A percentile compares a stretch with the other conserved stretches of the same genome.
Evolutionary conservation across 176 grass and related monocot species (phyloP).

Genomic region (Coix lacrymajobi): DNA sequence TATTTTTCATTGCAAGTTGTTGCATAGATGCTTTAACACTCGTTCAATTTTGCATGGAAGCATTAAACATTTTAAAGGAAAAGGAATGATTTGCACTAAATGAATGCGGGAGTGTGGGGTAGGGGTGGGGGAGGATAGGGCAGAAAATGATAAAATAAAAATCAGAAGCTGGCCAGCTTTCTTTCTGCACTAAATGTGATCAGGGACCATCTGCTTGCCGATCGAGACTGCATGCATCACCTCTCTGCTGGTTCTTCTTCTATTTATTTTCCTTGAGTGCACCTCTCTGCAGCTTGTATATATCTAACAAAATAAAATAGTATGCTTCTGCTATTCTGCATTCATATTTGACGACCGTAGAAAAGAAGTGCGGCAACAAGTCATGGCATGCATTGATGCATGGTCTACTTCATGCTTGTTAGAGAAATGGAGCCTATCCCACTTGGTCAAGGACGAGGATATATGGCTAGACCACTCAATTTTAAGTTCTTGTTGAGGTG

Average conservation of each 20-base stretch:
- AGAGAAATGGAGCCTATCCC: background rate
- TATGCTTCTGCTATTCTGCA: background rate
- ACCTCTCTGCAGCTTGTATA: background rate
- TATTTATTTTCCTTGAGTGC: background rate
- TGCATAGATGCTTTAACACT: background rate
- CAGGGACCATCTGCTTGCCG: constrained; percentile 32
- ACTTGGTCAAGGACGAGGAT: background rate
- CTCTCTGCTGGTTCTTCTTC: background rate
- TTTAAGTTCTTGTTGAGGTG: background rate
- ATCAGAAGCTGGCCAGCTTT: background rate
- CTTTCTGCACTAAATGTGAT: constrained; percentile 29
- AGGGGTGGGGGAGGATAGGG: background rate
- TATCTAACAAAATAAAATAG: background rate
- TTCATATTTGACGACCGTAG: background rate
- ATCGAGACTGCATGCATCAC: background rate
- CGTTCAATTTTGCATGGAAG: background rate
- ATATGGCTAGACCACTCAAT: background rate
- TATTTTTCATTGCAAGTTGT: background rate
- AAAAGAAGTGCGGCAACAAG: background rate
- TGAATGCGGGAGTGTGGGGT: background rate
- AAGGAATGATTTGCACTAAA: background rate
- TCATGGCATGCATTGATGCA: constrained; percentile 6
- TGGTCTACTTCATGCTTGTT: background rate
- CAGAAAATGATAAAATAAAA: background rate
- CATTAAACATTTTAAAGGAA: background rate